Percentiles rank a stretch among this genome's conserved stretches.
Conservation (phyloP, 805 yeast species). For the Yamadazyma paraphyllophila region DNA sequence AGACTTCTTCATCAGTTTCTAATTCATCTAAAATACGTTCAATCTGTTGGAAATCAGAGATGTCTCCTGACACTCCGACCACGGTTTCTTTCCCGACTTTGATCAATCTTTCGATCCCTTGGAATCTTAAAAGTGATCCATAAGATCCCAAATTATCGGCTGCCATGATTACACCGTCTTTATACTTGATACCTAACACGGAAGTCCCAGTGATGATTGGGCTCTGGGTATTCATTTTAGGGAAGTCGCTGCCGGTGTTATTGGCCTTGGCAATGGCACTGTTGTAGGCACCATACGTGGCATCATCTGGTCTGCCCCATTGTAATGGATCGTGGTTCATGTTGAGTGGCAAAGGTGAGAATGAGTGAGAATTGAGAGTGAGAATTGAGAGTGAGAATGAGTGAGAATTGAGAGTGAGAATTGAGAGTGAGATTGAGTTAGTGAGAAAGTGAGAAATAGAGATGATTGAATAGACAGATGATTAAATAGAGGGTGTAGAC, state of each 20-base stretch:
- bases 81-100: slow-evolving; percentile 82
- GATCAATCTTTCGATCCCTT: slow-evolving; percentile 78
- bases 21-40: slow-evolving; percentile 73
- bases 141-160: slow-evolving; percentile 92
- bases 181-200: slow-evolving; percentile 85
- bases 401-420: slow-evolving; percentile 1
- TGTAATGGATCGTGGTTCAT: slow-evolving; percentile 95
- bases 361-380: too few relatives aligned
- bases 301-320: slow-evolving; percentile 94
- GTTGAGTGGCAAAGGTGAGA: slow-evolving; percentile 2
- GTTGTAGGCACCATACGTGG: slow-evolving; percentile 79
- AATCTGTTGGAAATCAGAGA: slow-evolving; percentile 87
- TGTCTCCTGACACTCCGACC: slow-evolving; percentile 93
- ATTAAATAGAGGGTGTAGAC: too few relatives aligned
- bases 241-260: slow-evolving; percentile 40
- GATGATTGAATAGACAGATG: too few relatives aligned
- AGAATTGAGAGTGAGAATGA: too few relatives aligned
- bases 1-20: slow-evolving; percentile 66
- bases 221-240: slow-evolving; percentile 83
- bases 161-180: slow-evolving; percentile 88
- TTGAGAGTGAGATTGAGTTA: too few relatives aligned
- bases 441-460: too few relatives aligned
- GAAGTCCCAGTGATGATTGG: slow-evolving; percentile 97
- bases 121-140: slow-evolving; percentile 88
- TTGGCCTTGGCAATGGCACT: slow-evolving; percentile 66